Percentiles rank a stretch among this genome's conserved stretches.
These are phyloP conservation scores for Russula abietina DNA, from an alignment of 768 basidiomycete species.

Conservation along the genomic window DNA sequence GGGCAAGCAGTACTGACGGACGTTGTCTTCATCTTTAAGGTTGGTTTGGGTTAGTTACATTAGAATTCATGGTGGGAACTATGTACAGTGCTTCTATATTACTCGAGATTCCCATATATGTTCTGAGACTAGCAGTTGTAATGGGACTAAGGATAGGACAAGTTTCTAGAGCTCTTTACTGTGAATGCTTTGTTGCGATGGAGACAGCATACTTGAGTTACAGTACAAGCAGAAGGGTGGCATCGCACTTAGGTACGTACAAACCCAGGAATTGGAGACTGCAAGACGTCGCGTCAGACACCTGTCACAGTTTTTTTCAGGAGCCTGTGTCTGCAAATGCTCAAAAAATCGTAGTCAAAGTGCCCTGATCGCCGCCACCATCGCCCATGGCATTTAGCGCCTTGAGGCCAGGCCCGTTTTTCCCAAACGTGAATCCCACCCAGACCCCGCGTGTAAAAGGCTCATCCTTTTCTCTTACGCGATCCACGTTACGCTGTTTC, in stretches of 20 bases:
- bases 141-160: background rate
- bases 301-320: background rate
- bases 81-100: constrained; percentile 2
- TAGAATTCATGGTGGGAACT: background rate
- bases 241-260: background rate
- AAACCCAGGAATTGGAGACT: background rate
- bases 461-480: constrained; percentile 85
- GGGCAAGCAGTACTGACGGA: background rate
- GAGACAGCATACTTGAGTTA: background rate
- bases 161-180: background rate
- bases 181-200: background rate
- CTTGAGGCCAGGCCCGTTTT: constrained; percentile 66
- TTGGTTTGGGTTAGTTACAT: background rate
- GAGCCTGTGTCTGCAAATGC: background rate
- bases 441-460: constrained; percentile 66
- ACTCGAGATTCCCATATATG: constrained; percentile 5
- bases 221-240: background rate
- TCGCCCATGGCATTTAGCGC: constrained; percentile 30
- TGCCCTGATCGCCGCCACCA: constrained; percentile 29
- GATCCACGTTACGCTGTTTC: constrained; percentile 92
- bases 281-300: constrained; percentile 5
- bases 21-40: background rate
- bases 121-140: background rate
- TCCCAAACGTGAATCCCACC: constrained; percentile 91
- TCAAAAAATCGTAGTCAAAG: constrained; percentile 35